These are phyloP conservation scores for Metschnikowia henanensis DNA, from an alignment of 805 yeast species.

Conservation along the genomic window DNA sequence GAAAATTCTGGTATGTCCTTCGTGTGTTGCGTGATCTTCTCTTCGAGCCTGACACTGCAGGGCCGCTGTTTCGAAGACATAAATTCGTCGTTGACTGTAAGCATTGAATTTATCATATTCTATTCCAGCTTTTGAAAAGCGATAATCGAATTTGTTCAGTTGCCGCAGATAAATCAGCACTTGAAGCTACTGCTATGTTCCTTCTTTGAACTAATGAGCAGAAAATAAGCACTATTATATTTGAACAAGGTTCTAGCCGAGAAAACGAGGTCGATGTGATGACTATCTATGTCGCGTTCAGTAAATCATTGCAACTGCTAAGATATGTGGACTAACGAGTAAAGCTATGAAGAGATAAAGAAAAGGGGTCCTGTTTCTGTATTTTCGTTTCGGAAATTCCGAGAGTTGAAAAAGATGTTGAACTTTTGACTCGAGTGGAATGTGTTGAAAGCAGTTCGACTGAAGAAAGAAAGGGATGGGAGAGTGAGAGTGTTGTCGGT, in stretches of 20 bases:
- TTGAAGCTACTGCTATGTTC: constrained; percentile 5
- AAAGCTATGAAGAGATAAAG: too few species aligned
- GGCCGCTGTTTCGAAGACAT: constrained; percentile 11
- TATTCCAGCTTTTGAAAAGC: constrained; percentile 1
- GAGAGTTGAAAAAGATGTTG: constrained; percentile 7
- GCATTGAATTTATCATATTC: constrained; percentile 9
- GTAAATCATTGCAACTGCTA: constrained; percentile 8
- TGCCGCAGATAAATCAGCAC: background rate
- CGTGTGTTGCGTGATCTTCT: background rate
- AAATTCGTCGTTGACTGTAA: constrained; percentile 13
- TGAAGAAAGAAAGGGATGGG: background rate
- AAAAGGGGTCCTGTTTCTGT: too few species aligned
- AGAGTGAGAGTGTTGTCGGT: background rate
- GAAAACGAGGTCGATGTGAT: background rate
- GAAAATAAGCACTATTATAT: background rate
- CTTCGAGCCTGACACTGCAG: constrained; percentile 6
- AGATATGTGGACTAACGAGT: background rate
- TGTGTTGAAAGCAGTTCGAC: constrained; percentile 8
- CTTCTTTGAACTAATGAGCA: constrained; percentile 9
- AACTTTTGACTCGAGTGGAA: constrained; percentile 3
- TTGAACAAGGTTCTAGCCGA: constrained; percentile 1
- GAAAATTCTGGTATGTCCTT: background rate
- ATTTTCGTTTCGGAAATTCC: too few species aligned
- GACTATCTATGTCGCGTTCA: constrained; percentile 1
- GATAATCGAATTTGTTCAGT: background rate